Evolutionary conservation across 306 rosid species (phyloP).

Genomic region (Dryas alaskensis): DNA sequence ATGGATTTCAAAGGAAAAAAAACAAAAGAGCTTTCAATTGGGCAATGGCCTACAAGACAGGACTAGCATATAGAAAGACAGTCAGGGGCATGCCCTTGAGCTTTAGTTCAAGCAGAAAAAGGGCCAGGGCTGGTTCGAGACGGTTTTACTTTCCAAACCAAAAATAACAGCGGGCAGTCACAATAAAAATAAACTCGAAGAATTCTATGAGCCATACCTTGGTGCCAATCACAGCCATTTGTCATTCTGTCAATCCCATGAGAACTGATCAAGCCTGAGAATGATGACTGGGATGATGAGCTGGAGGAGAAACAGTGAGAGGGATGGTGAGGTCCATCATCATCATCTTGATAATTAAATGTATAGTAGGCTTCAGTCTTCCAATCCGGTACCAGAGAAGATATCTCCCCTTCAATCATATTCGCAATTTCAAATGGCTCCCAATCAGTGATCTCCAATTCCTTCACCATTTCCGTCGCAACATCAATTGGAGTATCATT

Average conservation of each 20-base stretch:
- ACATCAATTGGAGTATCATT: conserved; percentile 76
- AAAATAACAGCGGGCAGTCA: neutral
- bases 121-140: too few relatives aligned
- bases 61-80: neutral
- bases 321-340: conserved; percentile 39
- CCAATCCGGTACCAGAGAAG: conserved; percentile 56
- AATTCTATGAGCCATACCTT: conserved; percentile 42
- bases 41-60: neutral
- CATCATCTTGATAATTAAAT: conserved; percentile 46
- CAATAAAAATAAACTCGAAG: neutral
- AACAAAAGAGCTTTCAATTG: neutral
- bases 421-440: conserved; percentile 78
- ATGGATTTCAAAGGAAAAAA: neutral
- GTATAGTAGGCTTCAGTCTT: conserved; percentile 39
- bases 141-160: neutral
- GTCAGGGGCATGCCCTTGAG: neutral
- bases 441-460: conserved; percentile 79
- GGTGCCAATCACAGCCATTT: conserved; percentile 46
- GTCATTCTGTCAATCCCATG: conserved; percentile 37
- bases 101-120: too few relatives aligned
- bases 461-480: conserved; percentile 88
- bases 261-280: conserved; percentile 35
- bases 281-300: conserved; percentile 59
- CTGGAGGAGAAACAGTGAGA: conserved; percentile 47
- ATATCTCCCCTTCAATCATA: conserved; percentile 81